Evolutionary conservation across 257 asterid genomes (phyloP), one percentile per base, ranked within the genome.

Genomic region (Ilex aquifolium): DNA sequence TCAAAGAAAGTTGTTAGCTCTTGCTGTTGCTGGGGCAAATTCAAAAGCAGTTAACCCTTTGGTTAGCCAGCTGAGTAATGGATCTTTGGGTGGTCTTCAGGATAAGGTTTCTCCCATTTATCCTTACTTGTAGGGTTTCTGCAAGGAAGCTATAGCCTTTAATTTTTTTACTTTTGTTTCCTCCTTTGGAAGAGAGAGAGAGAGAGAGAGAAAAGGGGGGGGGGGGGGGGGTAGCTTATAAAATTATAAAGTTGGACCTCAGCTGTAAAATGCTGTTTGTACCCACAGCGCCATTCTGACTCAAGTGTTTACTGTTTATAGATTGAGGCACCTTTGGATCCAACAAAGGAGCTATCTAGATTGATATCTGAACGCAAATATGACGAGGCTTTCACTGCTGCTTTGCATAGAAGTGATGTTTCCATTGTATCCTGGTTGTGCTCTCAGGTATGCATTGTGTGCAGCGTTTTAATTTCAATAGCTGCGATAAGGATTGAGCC

Each of bases 321-420:
- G 99, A 68, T 85, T 32, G 96, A 89, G 85, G 85, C 79, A 65
- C 95, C 98, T 53, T 75, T 76, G 65, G 99, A 93, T 78, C 99
- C 99, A 21, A 93, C 96, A 31, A 87, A 84, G 77, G 99, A 93
- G 75, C 80, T 93, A 31, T 78, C 96, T n/a, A 87, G 96, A 75
- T 57, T 90, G 71, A 58, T 83, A 63, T 76, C 85, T 44, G 99
- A 93, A 80, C 90, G 76, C 42, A 93, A 93, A 74, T 90, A 80
- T 44, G 99, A 82, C 68, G 99, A 90, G 74, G 97, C 99, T 53
- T 93, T 90, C 79, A 90, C 90, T 54, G 46, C 79, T 63, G 97
- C 99, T 52, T 69, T 92, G 70, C 99, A 90, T 69, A 86, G 87
- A 75, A 88, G 92, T 70, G 98, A 91, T 62, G 93, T 91, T 53